A percentile compares a stretch with the other conserved stretches of the same genome.
phyloP scores from a whole-genome alignment of 1,284 basidiomycete genomes.

The Cutaneotrichosporon sp. region DNA sequence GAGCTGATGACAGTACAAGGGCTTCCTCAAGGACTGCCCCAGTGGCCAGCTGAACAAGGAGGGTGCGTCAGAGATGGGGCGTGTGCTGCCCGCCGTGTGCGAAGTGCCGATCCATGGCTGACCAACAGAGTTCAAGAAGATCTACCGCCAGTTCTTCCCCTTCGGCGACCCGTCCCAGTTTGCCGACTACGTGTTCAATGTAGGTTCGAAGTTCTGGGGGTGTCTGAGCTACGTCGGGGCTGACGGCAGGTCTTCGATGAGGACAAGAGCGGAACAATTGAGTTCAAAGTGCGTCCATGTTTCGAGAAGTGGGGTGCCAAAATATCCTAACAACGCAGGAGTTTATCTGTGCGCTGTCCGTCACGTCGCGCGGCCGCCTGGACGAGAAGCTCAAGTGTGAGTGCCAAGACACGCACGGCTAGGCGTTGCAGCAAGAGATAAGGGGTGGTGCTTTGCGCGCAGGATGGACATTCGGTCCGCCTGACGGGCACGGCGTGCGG shows the following conservation, averaged over 20 bases:
- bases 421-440: too few species aligned
- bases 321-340: conserved; percentile 52
- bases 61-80: too few species aligned
- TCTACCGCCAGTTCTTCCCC: conserved; percentile 99
- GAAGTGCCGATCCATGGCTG: too few species aligned
- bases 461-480: too few species aligned
- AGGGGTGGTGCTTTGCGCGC: too few species aligned
- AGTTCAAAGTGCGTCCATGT: conserved; percentile 61
- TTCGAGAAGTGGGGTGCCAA: not conserved
- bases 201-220: too few species aligned
- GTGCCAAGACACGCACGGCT: conserved; percentile 38
- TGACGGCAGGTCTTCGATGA: conserved; percentile 66
- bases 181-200: conserved; percentile 96
- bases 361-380: conserved; percentile 86
- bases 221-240: too few species aligned
- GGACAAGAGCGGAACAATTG: conserved; percentile 92
- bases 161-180: conserved; percentile 97
- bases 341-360: conserved; percentile 95
- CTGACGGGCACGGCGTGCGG: too few species aligned
- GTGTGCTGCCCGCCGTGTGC: too few species aligned
- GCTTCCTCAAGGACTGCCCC: conserved; percentile 98
- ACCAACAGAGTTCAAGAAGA: conserved; percentile 83
- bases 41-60: conserved; percentile 93
- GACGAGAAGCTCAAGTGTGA: conserved; percentile 98
- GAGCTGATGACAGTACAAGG: conserved; percentile 66